Conservation (phyloP, 345 rosid genomes). For the Murraya koenigii region DNA sequence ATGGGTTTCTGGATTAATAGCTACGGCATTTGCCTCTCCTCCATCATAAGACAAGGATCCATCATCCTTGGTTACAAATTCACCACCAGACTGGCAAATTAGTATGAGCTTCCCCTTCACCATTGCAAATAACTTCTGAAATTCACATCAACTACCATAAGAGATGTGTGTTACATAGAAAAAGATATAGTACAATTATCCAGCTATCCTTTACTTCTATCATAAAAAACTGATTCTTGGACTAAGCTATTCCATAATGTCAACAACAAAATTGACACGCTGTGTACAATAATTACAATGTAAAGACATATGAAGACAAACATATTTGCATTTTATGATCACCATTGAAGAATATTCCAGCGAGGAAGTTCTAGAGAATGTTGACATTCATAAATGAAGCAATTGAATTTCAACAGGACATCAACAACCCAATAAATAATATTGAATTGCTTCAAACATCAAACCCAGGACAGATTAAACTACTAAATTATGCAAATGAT, state of each 20-base stretch:
- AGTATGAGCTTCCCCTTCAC: conserved; percentile 80
- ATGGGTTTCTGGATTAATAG: conserved; percentile 59
- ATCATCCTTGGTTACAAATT: conserved; percentile 61
- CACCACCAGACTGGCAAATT: conserved; percentile 84
- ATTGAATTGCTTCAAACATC: neutral
- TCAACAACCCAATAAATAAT: neutral
- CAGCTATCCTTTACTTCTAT: neutral
- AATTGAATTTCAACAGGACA: neutral
- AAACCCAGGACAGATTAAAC: neutral
- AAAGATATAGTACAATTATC: neutral
- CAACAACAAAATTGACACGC: neutral
- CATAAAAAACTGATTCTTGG: neutral
- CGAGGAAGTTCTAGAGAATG: neutral
- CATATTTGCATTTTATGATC: neutral
- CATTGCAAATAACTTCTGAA: conserved; percentile 44
- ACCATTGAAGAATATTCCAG: neutral
- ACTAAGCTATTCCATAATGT: neutral
- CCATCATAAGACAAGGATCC: conserved; percentile 67
- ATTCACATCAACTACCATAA: conserved; percentile 13
- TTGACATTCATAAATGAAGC: neutral
- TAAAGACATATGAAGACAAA: neutral
- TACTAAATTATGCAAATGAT: neutral
- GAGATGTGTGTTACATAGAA: neutral
- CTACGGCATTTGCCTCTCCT: conserved; percentile 83
- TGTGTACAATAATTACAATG: neutral